Conservation (phyloP, 2,329 filamentous ascomycete genomes). For the Saccharata proteae region DNA sequence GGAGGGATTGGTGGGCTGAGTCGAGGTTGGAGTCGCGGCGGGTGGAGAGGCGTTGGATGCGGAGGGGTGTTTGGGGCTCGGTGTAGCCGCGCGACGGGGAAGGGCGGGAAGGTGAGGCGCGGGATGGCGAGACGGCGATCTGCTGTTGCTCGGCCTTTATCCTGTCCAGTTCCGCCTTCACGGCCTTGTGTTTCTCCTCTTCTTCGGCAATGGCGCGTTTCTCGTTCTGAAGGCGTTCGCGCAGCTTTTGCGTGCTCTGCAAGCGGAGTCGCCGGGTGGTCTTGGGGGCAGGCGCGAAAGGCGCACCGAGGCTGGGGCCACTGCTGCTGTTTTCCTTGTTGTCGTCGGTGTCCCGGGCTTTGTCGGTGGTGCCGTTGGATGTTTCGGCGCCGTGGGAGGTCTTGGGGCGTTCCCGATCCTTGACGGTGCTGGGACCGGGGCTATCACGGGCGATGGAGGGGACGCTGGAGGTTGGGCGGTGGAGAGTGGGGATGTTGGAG, state of each 20-base stretch:
- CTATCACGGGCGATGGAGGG: background rate
- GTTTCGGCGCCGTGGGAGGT: conserved; percentile 8
- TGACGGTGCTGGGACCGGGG: conserved; percentile 31
- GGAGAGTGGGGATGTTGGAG: conserved; percentile 1
- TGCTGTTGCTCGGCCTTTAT: conserved; percentile 68
- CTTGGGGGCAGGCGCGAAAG: conserved; percentile 4
- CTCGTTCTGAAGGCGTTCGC: conserved; percentile 75
- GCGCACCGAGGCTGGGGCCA: conserved; percentile 11
- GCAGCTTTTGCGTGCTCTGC: conserved; percentile 54
- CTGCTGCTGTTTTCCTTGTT: conserved; percentile 6
- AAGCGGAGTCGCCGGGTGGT: conserved; percentile 27
- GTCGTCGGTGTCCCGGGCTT: conserved; percentile 10
- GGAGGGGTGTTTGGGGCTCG: conserved; percentile 33
- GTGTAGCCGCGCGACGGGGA: conserved; percentile 2
- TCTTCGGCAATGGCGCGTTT: conserved; percentile 61
- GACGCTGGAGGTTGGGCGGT: conserved; percentile 1
- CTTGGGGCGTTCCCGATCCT: conserved; percentile 14
- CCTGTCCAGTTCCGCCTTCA: conserved; percentile 65
- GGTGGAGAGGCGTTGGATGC: conserved; percentile 48
- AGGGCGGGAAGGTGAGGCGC: conserved; percentile 3
- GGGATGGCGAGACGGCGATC: conserved; percentile 15
- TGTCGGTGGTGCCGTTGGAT: conserved; percentile 34
- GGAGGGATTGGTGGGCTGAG: conserved; percentile 10
- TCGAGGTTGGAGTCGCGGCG: conserved; percentile 8
- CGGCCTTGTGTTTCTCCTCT: conserved; percentile 47